A percentile compares a stretch with the other conserved stretches of the same genome.
phyloP scores from a whole-genome alignment of 805 yeast genomes.

The Crinitomyces ghanaensis region DNA sequence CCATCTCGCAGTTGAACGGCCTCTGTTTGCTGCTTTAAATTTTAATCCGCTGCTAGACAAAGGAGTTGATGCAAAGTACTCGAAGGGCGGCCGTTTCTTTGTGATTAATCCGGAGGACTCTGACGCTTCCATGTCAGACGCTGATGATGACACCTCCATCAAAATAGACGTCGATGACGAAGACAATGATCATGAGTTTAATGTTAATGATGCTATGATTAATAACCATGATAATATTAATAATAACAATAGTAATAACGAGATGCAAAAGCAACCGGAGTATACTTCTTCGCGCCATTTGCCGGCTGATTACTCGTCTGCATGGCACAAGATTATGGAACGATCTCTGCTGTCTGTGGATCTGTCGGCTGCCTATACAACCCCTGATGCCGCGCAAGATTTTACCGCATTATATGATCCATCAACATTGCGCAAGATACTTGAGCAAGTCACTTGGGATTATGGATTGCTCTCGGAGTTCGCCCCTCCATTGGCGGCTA shows the following conservation, averaged over 20 bases:
- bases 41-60: conserved; percentile 72
- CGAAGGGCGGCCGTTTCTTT: conserved; percentile 82
- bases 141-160: conserved; percentile 12
- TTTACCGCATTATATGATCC: conserved; percentile 5
- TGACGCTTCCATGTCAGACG: conserved; percentile 8
- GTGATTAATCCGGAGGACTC: conserved; percentile 29
- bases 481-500: no score
- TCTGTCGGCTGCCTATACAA: not conserved
- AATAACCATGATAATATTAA: not conserved
- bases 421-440: conserved; percentile 17
- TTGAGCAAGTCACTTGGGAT: conserved; percentile 30
- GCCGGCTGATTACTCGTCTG: no score
- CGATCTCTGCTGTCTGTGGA: not conserved
- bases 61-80: conserved; percentile 75
- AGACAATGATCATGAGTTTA: conserved; percentile 4
- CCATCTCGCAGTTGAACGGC: not conserved
- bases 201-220: no score
- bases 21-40: conserved; percentile 61
- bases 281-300: no score
- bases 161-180: conserved; percentile 6
- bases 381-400: not conserved
- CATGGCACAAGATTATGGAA: no score
- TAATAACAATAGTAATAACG: not conserved
- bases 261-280: not conserved
- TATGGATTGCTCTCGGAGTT: conserved; percentile 16